phyloP scores from a whole-genome alignment of 176 grass and related monocot genomes.

The Juncus effusus region DNA sequence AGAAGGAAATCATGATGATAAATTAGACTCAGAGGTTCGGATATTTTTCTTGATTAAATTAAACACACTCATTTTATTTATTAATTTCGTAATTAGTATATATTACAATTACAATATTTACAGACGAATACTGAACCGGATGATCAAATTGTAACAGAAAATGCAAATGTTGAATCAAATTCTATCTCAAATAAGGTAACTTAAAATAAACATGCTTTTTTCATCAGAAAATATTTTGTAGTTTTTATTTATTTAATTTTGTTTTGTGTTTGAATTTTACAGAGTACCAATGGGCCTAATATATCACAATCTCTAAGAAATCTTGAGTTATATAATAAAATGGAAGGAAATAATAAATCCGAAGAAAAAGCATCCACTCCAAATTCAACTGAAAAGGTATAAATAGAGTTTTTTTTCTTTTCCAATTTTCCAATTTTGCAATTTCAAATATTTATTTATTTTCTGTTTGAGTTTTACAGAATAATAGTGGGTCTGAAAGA shows the following conservation, averaged over 20 bases:
- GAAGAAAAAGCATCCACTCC: no score
- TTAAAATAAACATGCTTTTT: no score
- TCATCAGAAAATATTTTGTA: background rate
- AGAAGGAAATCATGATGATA: constrained; percentile 36
- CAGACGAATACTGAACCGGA: constrained; percentile 42
- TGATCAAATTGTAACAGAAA: constrained; percentile 35
- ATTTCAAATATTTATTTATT: no score
- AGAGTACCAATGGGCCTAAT: background rate
- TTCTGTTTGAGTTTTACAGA: background rate
- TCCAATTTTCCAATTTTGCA: no score
- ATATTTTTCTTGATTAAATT: background rate
- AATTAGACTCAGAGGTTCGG: constrained; percentile 4
- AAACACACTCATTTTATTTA: background rate
- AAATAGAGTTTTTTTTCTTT: background rate
- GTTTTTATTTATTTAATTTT: constrained; percentile 5
- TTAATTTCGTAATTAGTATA: constrained; percentile 1
- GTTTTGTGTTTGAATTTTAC: constrained; percentile 1
- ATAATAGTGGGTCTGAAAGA: background rate
- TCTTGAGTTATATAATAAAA: constrained; percentile 21
- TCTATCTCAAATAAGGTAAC: constrained; percentile 48
- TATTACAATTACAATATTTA: constrained; percentile 19
- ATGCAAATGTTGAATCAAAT: constrained; percentile 36
- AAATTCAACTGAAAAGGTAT: no score
- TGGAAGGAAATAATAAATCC: constrained; percentile 1
- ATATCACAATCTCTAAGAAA: constrained; percentile 10